Evolutionary conservation across 2,329 filamentous ascomycete genomes (phyloP).

Genomic region (Scytalidium sp.): DNA sequence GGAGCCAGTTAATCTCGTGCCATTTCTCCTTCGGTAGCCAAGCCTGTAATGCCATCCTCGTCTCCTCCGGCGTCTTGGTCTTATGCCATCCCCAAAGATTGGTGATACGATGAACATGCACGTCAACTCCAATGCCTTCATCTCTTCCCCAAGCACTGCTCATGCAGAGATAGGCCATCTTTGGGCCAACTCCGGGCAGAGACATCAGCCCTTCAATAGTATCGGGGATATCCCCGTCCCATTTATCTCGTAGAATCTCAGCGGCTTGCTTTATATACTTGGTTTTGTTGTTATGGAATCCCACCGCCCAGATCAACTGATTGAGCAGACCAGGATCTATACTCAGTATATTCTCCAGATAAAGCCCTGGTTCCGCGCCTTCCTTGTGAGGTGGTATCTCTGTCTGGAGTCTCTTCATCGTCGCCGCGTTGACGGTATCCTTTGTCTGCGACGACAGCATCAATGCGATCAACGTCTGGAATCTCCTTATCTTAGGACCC

Average conservation of each 20-base stretch:
- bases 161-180: slow-evolving; percentile 73
- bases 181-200: slow-evolving; percentile 69
- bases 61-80: slow-evolving; percentile 66
- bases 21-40: slow-evolving; percentile 70
- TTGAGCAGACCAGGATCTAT: slow-evolving; percentile 59
- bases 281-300: slow-evolving; percentile 75
- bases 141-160: slow-evolving; percentile 65
- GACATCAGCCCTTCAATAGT: slow-evolving; percentile 61
- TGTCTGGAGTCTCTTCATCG: slow-evolving; percentile 63
- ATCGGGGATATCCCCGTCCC: slow-evolving; percentile 62
- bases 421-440: slow-evolving; percentile 67
- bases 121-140: slow-evolving; percentile 57
- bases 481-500: slow-evolving; percentile 52
- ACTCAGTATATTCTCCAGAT: slow-evolving; percentile 59
- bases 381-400: slow-evolving; percentile 44
- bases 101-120: slow-evolving; percentile 73
- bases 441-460: slow-evolving; percentile 76
- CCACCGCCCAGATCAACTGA: slow-evolving; percentile 63
- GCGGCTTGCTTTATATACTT: slow-evolving; percentile 66
- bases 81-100: slow-evolving; percentile 71
- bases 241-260: slow-evolving; percentile 57
- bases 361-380: slow-evolving; percentile 44
- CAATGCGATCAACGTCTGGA: slow-evolving; percentile 65
- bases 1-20: slow-evolving; percentile 71
- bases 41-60: slow-evolving; percentile 56